phyloP scores from a whole-genome alignment of 257 asterid genomes.

The Plectranthus barbatus region DNA sequence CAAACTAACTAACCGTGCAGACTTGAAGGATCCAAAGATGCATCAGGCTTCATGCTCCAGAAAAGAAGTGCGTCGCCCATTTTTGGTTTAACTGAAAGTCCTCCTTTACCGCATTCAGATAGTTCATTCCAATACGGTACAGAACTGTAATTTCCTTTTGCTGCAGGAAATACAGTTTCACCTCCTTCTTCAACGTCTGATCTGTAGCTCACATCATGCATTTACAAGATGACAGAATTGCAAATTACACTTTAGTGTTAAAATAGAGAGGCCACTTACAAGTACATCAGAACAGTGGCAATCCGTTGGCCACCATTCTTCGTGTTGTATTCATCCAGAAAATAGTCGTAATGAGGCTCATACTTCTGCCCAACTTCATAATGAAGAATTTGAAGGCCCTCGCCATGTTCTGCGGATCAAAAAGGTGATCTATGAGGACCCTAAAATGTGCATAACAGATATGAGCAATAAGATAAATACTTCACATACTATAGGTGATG shows the following conservation, averaged over 20 bases:
- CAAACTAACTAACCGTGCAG: constrained; percentile 94
- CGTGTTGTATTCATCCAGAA: constrained; percentile 73
- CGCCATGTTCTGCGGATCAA: constrained; percentile 71
- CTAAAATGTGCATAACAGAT: too few species aligned
- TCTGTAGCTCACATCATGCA: constrained; percentile 37
- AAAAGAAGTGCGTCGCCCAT: constrained; percentile 96
- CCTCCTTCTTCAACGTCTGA: constrained; percentile 99
- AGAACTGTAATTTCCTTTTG: constrained; percentile 71
- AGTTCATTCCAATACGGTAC: constrained; percentile 98
- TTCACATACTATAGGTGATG: neutral
- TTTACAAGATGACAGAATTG: neutral
- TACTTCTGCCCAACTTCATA: constrained; percentile 96
- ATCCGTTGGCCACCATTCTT: constrained; percentile 94
- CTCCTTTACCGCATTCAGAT: constrained; percentile 87
- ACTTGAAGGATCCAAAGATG: constrained; percentile 82
- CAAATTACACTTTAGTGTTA: neutral
- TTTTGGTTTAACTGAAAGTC: constrained; percentile 88
- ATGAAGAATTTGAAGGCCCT: constrained; percentile 93
- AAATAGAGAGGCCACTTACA: constrained; percentile 49
- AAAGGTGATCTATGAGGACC: constrained; percentile 12
- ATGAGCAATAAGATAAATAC: neutral
- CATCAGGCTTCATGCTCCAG: constrained; percentile 99
- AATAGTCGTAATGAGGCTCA: constrained; percentile 94
- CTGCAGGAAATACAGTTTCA: constrained; percentile 94
- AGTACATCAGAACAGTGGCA: constrained; percentile 92